Evolutionary conservation across 2,329 filamentous ascomycete genomes (phyloP).

Genomic region (Arthroderma sp.): DNA sequence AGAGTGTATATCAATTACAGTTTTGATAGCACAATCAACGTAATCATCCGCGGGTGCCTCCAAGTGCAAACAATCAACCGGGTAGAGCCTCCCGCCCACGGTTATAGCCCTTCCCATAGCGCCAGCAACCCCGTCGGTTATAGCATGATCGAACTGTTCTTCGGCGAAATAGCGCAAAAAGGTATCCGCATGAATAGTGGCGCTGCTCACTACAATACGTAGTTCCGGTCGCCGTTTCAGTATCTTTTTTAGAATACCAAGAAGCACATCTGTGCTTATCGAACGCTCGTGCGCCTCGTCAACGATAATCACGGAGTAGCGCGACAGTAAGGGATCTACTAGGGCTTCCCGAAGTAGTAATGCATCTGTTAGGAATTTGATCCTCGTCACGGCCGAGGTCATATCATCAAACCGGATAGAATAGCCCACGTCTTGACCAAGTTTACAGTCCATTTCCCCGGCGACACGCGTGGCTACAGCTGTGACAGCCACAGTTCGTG

Average conservation of each 20-base stretch:
- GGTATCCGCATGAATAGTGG: constrained; percentile 78
- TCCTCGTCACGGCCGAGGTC: constrained; percentile 68
- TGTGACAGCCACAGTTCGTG: constrained; percentile 77
- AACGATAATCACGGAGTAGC: constrained; percentile 94
- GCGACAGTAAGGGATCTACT: constrained; percentile 76
- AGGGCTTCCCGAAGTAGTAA: constrained; percentile 82
- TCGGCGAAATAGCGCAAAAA: constrained; percentile 66
- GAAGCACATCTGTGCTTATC: constrained; percentile 77
- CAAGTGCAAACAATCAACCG: constrained; percentile 75
- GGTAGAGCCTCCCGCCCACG: constrained; percentile 75
- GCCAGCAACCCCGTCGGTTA: constrained; percentile 26
- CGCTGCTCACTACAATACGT: constrained; percentile 81
- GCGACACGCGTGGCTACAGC: constrained; percentile 81
- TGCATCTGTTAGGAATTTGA: constrained; percentile 94
- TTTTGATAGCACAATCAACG: constrained; percentile 66
- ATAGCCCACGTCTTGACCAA: constrained; percentile 87
- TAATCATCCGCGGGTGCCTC: constrained; percentile 73
- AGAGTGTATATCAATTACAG: constrained; percentile 75
- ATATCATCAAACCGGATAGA: constrained; percentile 86
- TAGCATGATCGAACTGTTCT: constrained; percentile 22
- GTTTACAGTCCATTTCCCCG: constrained; percentile 70
- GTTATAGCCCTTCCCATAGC: constrained; percentile 57
- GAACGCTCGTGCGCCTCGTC: constrained; percentile 94
- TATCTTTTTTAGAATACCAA: constrained; percentile 87
- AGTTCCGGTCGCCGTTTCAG: constrained; percentile 64